Percentiles rank a stretch among this genome's conserved stretches.
Evolutionary conservation across 148 eudicot species (phyloP).

Genomic region (Heliamphora exappendiculata): DNA sequence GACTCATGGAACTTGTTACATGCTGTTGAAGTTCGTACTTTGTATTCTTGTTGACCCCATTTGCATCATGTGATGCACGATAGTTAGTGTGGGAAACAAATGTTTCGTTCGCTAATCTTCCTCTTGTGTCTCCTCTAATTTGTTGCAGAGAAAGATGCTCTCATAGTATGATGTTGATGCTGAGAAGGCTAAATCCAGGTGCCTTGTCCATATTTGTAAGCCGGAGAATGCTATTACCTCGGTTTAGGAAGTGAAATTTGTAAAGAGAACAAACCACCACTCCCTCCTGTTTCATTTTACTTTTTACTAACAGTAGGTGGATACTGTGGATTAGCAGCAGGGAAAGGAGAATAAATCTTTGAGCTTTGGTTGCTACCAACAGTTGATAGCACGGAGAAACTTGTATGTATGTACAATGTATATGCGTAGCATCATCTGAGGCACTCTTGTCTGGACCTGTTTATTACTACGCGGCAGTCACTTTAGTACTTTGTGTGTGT

Average conservation of each 20-base stretch:
- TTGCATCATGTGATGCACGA: neutral
- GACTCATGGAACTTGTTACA: neutral
- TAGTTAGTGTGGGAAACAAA: neutral
- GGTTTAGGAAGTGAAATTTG: constrained; percentile 6
- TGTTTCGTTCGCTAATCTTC: neutral
- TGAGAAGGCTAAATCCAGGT: constrained; percentile 18
- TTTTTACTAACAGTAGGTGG: neutral
- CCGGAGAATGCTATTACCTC: constrained; percentile 18
- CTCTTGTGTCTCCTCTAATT: neutral
- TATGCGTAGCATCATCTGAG: neutral
- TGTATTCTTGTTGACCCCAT: neutral
- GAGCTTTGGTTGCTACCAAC: neutral
- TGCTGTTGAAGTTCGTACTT: neutral
- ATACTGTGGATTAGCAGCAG: neutral
- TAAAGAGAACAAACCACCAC: neutral
- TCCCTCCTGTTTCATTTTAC: neutral
- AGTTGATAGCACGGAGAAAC: neutral
- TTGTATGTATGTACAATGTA: neutral
- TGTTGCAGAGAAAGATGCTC: constrained; percentile 34
- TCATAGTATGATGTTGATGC: constrained; percentile 22
- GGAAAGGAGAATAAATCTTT: neutral
- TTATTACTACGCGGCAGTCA: too few relatives aligned
- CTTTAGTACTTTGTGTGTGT: neutral
- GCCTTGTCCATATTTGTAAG: constrained; percentile 8
- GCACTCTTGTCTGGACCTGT: too few relatives aligned